Evolutionary conservation across 305 asterid species (phyloP).

Genomic region (Fraxinus albicans): DNA sequence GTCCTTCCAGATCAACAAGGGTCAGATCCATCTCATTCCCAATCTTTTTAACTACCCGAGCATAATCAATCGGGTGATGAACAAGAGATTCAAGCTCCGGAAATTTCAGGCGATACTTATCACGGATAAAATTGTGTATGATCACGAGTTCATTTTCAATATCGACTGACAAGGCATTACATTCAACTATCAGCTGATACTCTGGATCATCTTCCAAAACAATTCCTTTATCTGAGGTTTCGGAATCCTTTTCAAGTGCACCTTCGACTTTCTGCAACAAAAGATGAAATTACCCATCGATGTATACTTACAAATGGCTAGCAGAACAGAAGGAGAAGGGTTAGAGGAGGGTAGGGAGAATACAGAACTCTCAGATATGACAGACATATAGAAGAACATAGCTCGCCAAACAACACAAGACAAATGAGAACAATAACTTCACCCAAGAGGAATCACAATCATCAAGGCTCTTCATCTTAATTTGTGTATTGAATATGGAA

Average conservation of each 20-base stretch:
- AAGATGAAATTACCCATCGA: neutral
- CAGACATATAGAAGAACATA: conserved; percentile 29
- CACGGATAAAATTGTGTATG: conserved; percentile 91
- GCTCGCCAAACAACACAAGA: conserved; percentile 22
- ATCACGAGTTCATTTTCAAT: conserved; percentile 89
- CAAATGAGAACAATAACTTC: conserved; percentile 22
- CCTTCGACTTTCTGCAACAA: conserved; percentile 81
- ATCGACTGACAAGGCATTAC: conserved; percentile 84
- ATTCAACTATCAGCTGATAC: conserved; percentile 89
- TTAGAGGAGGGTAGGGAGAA: neutral
- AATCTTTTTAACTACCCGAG: conserved; percentile 84
- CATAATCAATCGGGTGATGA: conserved; percentile 95
- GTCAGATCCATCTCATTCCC: conserved; percentile 90
- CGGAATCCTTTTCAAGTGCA: conserved; percentile 71
- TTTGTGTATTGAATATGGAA: conserved; percentile 4
- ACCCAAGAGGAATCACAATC: conserved; percentile 25
- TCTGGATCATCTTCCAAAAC: conserved; percentile 94
- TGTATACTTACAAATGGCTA: neutral
- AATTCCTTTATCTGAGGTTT: conserved; percentile 47
- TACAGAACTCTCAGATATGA: conserved; percentile 6
- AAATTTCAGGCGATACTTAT: conserved; percentile 85
- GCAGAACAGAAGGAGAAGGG: neutral
- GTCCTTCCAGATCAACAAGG: conserved; percentile 93
- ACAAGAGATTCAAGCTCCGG: conserved; percentile 95
- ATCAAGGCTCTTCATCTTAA: conserved; percentile 18